Base-by-base conservation (phyloP, 2,329 filamentous ascomycete genomes). In the Aureobasidium lini region DNA sequence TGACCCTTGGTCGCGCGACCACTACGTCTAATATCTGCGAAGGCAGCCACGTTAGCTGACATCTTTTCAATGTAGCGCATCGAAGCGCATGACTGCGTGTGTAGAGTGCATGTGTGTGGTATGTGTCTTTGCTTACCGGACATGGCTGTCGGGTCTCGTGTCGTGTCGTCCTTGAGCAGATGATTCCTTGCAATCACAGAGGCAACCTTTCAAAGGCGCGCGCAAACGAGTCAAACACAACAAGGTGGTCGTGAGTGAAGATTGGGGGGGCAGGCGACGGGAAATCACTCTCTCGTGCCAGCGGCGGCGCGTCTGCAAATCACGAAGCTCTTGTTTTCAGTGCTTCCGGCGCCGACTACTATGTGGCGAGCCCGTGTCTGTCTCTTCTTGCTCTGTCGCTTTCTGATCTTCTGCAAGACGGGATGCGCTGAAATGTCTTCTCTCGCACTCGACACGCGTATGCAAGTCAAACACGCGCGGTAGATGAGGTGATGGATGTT, bases 1-100 rank as follows among this genome's bases (percentile, higher is more conserved):
- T 96, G 92, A 71, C 94, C 94, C 72, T 99, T 99, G 64, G 94
- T 99, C 68, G 93, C 91, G 69, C 94, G 88, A 65, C 94, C 92
- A 44, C 94, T 99, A 71, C 94, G 89, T 73, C 94, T 88, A 61
- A 91, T 54, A 89, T 82, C 96, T 93, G 65, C 87, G 85, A 18
- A 23, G 87, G 73, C 46, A 52, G 49, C 15, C 23, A n/a, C 23
- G 47, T 65, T 65, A 60, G 57, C 37, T 16, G 13, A 18, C 11
- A n/a, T 28, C 18, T n/a, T 13, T 57, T 11, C 9, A 10, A 11
- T 44, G 11, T 46, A 29, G n/a, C 31, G 29, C 52, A 8, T 47
- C 34, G 36, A 10, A 54, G 16, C 40, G 29, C 46, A 40, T 37
- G n/a, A 11, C 9, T 18, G 8, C 16, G 57, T 8, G 7, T 31